These are phyloP conservation scores for Tuber aestivum DNA, from an alignment of 495 filamentous ascomycete species.

Conservation along the genomic window DNA sequence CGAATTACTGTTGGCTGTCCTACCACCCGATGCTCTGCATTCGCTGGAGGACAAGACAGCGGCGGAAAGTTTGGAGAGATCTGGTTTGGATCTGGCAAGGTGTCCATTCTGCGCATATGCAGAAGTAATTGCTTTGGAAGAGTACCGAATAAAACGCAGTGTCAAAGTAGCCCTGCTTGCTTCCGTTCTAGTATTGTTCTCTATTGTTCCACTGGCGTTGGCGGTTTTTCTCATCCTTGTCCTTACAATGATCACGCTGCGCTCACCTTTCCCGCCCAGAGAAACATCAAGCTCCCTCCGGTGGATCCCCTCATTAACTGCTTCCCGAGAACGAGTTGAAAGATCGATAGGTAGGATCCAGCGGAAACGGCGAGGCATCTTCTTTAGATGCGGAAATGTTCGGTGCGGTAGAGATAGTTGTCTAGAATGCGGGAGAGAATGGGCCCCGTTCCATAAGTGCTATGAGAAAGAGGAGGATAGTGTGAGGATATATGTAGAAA, in stretches of 20 bases:
- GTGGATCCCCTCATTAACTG: neutral
- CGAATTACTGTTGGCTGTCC: constrained; percentile 62
- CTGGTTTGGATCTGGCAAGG: constrained; percentile 65
- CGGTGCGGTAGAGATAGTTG: constrained; percentile 66
- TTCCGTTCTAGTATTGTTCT: constrained; percentile 43
- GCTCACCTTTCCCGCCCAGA: constrained; percentile 13
- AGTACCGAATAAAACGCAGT: constrained; percentile 50
- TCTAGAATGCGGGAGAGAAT: constrained; percentile 61
- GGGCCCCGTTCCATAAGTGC: constrained; percentile 64
- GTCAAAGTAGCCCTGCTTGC: constrained; percentile 44
- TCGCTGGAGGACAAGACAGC: constrained; percentile 72
- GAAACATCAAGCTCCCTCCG: constrained; percentile 1
- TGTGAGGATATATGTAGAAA: constrained; percentile 79
- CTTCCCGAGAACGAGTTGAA: neutral
- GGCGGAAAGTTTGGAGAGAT: constrained; percentile 63
- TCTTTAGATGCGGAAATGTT: constrained; percentile 66
- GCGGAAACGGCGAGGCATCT: constrained; percentile 25
- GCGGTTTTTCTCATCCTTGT: constrained; percentile 7
- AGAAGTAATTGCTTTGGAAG: constrained; percentile 72
- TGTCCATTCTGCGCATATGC: constrained; percentile 91
- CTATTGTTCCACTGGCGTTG: constrained; percentile 17
- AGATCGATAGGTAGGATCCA: constrained; percentile 22
- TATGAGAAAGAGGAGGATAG: constrained; percentile 60
- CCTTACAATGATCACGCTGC: constrained; percentile 3
- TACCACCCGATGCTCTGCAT: constrained; percentile 59